Evolutionary conservation across 768 basidiomycete genomes (phyloP).

Genomic region (Kwoniella heveanensis): DNA sequence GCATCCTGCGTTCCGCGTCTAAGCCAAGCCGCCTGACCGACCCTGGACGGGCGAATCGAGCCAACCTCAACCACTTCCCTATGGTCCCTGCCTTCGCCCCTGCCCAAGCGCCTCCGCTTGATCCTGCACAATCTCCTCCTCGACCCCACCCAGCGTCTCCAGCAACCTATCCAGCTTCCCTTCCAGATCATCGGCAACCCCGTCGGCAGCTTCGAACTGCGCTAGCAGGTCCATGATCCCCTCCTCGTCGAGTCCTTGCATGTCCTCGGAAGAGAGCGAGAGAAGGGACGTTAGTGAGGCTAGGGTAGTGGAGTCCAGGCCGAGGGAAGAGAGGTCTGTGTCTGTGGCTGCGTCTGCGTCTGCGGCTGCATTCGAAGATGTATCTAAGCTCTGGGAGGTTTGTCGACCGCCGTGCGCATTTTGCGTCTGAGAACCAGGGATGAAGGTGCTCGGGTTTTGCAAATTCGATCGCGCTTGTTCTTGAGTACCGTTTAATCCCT

Average conservation of each 20-base stretch:
- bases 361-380: slow-evolving; percentile 1
- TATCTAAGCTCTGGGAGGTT: too few species aligned
- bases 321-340: not conserved
- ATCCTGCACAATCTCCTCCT: slow-evolving; percentile 61
- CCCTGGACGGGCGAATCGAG: too few species aligned
- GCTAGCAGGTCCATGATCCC: slow-evolving; percentile 39
- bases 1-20: too few species aligned
- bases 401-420: too few species aligned
- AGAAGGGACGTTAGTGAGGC: slow-evolving; percentile 20
- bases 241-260: slow-evolving; percentile 21
- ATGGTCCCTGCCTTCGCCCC: slow-evolving; percentile 53
- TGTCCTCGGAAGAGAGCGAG: not conserved
- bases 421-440: not conserved
- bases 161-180: slow-evolving; percentile 47
- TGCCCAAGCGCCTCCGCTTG: slow-evolving; percentile 60
- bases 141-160: slow-evolving; percentile 32
- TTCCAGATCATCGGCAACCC: slow-evolving; percentile 52
- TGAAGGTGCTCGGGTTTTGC: not conserved
- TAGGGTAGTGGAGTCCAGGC: slow-evolving; percentile 24
- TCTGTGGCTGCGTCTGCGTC: not conserved
- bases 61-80: not conserved
- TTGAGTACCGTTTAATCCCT: not conserved
- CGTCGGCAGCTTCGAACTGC: slow-evolving; percentile 50
- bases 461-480: not conserved
- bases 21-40: too few species aligned